These are phyloP conservation scores for Phaffia australis DNA, from an alignment of 768 basidiomycete species.

Conservation along the genomic window DNA sequence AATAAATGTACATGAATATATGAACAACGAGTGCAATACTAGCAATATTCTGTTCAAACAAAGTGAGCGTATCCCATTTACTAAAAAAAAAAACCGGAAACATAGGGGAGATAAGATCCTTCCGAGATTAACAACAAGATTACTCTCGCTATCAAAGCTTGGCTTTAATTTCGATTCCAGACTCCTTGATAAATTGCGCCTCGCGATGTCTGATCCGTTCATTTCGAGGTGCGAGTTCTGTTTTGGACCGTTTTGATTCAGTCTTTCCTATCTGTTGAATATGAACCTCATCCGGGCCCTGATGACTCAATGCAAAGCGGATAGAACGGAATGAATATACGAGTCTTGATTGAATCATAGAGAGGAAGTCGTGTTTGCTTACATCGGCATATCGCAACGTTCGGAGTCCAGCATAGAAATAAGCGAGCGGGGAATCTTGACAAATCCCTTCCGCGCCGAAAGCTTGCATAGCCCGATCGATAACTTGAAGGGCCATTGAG, in stretches of 20 bases:
- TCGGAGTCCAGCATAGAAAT: conserved; percentile 63
- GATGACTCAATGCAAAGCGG: conserved; percentile 36
- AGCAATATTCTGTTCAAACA: no score
- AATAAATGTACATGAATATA: no score
- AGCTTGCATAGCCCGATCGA: conserved; percentile 92
- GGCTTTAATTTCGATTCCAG: no score
- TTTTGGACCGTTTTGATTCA: conserved; percentile 41
- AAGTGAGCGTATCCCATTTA: no score
- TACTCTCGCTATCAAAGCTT: no score
- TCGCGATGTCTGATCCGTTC: no score
- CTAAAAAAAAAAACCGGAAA: no score
- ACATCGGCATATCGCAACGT: conserved; percentile 57
- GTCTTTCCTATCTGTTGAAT: conserved; percentile 87
- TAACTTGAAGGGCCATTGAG: conserved; percentile 69
- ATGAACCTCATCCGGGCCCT: conserved; percentile 57
- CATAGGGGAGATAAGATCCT: no score
- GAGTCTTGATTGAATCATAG: conserved; percentile 19
- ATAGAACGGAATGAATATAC: conserved; percentile 68
- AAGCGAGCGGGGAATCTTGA: conserved; percentile 75
- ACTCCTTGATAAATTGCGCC: no score
- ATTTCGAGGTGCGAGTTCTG: no score
- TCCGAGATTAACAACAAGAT: no score
- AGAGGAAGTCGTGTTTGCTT: background rate
- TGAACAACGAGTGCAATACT: no score
- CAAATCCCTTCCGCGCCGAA: conserved; percentile 94